Conservation (phyloP, 768 basidiomycete genomes). For the Psilocybe azurescens region DNA sequence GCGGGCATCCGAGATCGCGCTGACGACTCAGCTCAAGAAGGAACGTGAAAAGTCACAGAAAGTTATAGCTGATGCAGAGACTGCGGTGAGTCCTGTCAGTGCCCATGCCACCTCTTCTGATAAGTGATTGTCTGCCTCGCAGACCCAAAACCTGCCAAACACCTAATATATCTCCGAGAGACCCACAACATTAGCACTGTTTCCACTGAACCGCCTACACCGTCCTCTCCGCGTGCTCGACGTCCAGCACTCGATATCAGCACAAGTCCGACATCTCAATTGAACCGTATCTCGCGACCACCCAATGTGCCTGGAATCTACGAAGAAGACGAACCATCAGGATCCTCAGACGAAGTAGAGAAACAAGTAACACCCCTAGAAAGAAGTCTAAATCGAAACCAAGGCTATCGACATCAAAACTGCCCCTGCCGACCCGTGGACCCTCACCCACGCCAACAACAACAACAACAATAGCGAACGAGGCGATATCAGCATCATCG, state of each 20-base stretch:
- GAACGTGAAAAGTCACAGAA: slow-evolving; percentile 80
- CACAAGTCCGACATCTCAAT: slow-evolving; percentile 44
- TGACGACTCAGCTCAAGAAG: slow-evolving; percentile 76
- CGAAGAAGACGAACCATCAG: slow-evolving; percentile 68
- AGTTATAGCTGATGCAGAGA: slow-evolving; percentile 74
- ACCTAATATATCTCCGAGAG: slow-evolving; percentile 67
- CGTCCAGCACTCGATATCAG: slow-evolving; percentile 42
- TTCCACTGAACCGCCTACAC: slow-evolving; percentile 42
- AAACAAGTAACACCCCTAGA: slow-evolving; percentile 44
- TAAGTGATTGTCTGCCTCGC: slow-evolving; percentile 12
- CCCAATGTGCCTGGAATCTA: slow-evolving; percentile 70
- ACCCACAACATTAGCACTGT: slow-evolving; percentile 52
- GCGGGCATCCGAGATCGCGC: slow-evolving; percentile 79
- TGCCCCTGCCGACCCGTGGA: slow-evolving; percentile 52
- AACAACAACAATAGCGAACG: slow-evolving; percentile 5
- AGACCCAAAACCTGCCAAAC: slow-evolving; percentile 67
- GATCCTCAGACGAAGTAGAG: slow-evolving; percentile 47
- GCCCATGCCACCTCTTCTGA: slow-evolving; percentile 10
- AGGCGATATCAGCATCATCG: slow-evolving; percentile 24
- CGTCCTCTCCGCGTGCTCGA: slow-evolving; percentile 55
- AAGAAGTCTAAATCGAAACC: slow-evolving; percentile 53
- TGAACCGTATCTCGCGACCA: slow-evolving; percentile 63
- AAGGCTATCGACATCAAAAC: slow-evolving; percentile 51
- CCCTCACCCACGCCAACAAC: slow-evolving; percentile 43
- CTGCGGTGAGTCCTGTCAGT: slow-evolving; percentile 54